Percentiles rank a stretch among this genome's conserved stretches.
These are phyloP conservation scores for Sextonia rubra DNA, from an alignment of 164 flowering plant species.

Conservation along the genomic window DNA sequence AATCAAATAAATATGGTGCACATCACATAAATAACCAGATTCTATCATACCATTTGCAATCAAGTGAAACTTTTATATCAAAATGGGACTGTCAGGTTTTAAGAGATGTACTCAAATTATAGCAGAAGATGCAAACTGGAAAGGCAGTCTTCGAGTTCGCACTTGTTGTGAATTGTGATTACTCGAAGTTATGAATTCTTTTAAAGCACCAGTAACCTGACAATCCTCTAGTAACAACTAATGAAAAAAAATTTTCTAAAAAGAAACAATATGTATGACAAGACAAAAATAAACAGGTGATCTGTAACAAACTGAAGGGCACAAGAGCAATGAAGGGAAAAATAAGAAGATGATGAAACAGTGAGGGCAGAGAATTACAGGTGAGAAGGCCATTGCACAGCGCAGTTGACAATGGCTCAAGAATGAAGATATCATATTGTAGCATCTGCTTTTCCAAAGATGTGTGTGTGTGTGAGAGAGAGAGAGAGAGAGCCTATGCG, in stretches of 20 bases:
- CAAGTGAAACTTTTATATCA: not conserved
- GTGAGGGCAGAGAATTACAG: not conserved
- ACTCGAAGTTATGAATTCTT: too few relatives aligned
- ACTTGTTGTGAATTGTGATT: not conserved
- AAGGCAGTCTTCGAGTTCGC: not conserved
- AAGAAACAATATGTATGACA: not conserved
- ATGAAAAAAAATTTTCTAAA: too few relatives aligned
- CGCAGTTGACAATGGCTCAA: too few relatives aligned
- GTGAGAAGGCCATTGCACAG: not conserved
- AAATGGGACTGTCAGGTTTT: not conserved
- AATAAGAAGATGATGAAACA: not conserved
- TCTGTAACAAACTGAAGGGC: too few relatives aligned
- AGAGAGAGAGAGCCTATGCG: too few relatives aligned
- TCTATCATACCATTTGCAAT: not conserved
- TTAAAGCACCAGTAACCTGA: not conserved
- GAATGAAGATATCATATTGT: too few relatives aligned
- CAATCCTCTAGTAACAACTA: not conserved
- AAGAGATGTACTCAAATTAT: not conserved
- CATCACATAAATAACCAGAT: too few relatives aligned
- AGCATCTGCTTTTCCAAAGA: too few relatives aligned
- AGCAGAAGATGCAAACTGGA: not conserved
- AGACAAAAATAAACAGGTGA: not conserved
- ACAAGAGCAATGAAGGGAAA: not conserved
- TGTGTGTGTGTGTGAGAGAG: too few relatives aligned
- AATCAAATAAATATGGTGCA: too few relatives aligned